phyloP scores from a whole-genome alignment of 1,139 yeast species.

The Yamadazyma pseudoaaseri region DNA sequence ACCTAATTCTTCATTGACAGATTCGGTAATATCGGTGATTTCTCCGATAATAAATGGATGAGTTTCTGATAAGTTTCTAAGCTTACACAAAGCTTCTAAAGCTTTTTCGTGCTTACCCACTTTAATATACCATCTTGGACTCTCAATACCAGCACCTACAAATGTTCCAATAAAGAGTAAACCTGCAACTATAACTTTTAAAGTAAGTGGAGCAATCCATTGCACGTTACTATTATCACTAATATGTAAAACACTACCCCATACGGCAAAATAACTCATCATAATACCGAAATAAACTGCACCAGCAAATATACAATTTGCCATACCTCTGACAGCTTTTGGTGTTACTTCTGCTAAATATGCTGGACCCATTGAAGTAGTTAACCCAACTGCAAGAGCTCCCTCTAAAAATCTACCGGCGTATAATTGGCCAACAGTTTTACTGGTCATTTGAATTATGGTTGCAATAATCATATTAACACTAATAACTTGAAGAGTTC shows the following conservation, averaged over 20 bases:
- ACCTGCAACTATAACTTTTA: slow-evolving; percentile 45
- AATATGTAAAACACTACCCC: slow-evolving; percentile 38
- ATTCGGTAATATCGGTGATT: slow-evolving; percentile 49
- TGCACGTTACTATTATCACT: slow-evolving; percentile 27
- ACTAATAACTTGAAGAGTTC: slow-evolving; percentile 48
- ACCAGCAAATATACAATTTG: slow-evolving; percentile 52
- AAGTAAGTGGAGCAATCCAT: slow-evolving; percentile 37
- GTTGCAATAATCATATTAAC: slow-evolving; percentile 47
- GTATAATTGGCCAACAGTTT: slow-evolving; percentile 45
- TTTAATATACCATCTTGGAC: slow-evolving; percentile 48
- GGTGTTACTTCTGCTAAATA: slow-evolving; percentile 57
- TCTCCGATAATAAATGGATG: slow-evolving; percentile 55
- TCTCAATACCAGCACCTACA: slow-evolving; percentile 37
- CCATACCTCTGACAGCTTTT: slow-evolving; percentile 49
- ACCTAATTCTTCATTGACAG: slow-evolving; percentile 36
- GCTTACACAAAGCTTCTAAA: slow-evolving; percentile 34
- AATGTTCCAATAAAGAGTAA: slow-evolving; percentile 32
- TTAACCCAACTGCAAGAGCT: slow-evolving; percentile 51
- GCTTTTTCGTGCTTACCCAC: slow-evolving; percentile 35
- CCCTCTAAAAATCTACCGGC: slow-evolving; percentile 58
- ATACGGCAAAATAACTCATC: slow-evolving; percentile 51
- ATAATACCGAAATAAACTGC: slow-evolving; percentile 56
- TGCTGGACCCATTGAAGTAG: slow-evolving; percentile 56
- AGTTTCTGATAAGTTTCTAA: slow-evolving; percentile 50
- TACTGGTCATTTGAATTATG: slow-evolving; percentile 47